A percentile compares a stretch with the other conserved stretches of the same genome.
These are phyloP conservation scores for Coemansia sp. DNA, from an alignment of 192 early-diverging fungal species.

Conservation along the genomic window DNA sequence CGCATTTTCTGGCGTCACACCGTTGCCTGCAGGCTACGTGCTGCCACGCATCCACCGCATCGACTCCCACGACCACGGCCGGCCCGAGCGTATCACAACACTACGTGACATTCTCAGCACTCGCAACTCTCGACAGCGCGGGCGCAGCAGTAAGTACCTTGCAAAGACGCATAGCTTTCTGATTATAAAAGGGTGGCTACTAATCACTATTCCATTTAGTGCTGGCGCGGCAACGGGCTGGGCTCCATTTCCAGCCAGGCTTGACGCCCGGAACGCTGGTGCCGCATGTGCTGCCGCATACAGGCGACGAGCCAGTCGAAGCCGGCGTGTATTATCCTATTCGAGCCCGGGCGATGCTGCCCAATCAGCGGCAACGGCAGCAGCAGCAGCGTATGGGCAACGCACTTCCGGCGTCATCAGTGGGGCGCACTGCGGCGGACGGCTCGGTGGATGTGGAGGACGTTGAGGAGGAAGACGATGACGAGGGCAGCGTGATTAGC, in stretches of 20 bases:
- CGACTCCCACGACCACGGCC: conserved; percentile 17
- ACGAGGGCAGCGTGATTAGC: conserved; percentile 6
- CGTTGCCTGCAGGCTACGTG: conserved; percentile 30
- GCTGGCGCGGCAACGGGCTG: conserved; percentile 15
- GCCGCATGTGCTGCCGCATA: conserved; percentile 22
- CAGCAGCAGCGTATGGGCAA: conserved; percentile 13
- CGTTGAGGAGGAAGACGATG: conserved; percentile 20
- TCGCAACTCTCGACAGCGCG: conserved; percentile 19
- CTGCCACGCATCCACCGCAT: conserved; percentile 29
- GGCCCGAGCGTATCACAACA: conserved; percentile 46
- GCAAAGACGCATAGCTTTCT: neutral
- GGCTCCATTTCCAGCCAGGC: conserved; percentile 12
- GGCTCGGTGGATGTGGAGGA: conserved; percentile 46
- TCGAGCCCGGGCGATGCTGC: conserved; percentile 40
- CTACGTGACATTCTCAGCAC: conserved; percentile 42
- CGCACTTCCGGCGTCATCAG: conserved; percentile 2
- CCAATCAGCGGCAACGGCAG: conserved; percentile 27
- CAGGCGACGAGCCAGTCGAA: conserved; percentile 42
- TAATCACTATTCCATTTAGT: conserved; percentile 4
- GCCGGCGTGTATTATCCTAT: conserved; percentile 44
- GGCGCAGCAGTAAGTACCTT: conserved; percentile 23
- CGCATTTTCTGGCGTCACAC: conserved; percentile 13
- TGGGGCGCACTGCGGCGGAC: conserved; percentile 22
- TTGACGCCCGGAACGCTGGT: conserved; percentile 2
- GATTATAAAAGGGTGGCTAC: neutral